Conservation (phyloP, 345 rosid genomes). For the Anacardium occidentale region DNA sequence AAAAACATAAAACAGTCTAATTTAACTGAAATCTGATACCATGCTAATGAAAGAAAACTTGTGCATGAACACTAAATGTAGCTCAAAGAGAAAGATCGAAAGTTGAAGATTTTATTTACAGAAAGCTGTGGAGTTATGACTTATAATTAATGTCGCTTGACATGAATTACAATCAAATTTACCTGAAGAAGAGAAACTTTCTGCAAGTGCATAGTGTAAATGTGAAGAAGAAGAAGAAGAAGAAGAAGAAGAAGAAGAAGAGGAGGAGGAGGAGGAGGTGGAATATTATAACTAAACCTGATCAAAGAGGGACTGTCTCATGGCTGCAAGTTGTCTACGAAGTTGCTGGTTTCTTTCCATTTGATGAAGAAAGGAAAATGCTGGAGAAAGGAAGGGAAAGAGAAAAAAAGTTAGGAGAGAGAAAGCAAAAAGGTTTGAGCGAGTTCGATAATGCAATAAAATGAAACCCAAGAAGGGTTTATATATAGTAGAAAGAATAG, state of each 20-base stretch:
- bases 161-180: too few species aligned
- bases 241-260: neutral
- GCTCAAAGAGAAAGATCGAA: too few species aligned
- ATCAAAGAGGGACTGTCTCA: constrained; percentile 68
- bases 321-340: constrained; percentile 46
- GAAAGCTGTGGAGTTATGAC: too few species aligned
- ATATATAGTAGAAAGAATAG: constrained; percentile 27
- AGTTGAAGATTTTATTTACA: too few species aligned
- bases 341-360: constrained; percentile 45
- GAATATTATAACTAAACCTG: constrained; percentile 37
- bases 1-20: too few species aligned
- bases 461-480: constrained; percentile 16
- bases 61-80: too few species aligned
- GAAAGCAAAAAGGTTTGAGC: neutral
- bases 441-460: constrained; percentile 14
- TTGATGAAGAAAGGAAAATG: neutral
- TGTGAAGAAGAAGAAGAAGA: neutral
- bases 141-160: too few species aligned
- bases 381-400: constrained; percentile 6
- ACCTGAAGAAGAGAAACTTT: too few species aligned
- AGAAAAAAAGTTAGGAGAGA: neutral
- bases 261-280: too few species aligned
- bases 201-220: too few species aligned
- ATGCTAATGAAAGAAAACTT: too few species aligned
- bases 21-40: too few species aligned